Evolutionary conservation across 2,329 filamentous ascomycete species (phyloP).

Genomic region (Phoma herbarum): DNA sequence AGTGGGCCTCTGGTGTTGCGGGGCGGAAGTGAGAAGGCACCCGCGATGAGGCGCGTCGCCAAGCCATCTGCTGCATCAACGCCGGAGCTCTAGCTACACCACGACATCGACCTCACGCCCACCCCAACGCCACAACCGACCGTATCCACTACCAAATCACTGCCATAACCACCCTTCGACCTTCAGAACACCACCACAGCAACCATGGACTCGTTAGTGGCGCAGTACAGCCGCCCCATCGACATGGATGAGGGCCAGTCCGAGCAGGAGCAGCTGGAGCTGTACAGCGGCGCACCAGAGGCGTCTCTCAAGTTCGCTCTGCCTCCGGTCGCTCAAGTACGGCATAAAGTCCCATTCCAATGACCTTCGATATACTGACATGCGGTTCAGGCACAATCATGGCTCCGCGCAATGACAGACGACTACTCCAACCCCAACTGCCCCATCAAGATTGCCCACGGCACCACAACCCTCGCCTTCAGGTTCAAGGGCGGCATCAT

Average conservation of each 20-base stretch:
- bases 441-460: constrained; percentile 99
- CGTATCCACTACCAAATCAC: not conserved
- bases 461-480: constrained; percentile 97
- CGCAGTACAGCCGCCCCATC: constrained; percentile 85
- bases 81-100: constrained; percentile 31
- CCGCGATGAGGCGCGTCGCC: constrained; percentile 35
- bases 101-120: constrained; percentile 29
- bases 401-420: constrained; percentile 96
- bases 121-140: constrained; percentile 22
- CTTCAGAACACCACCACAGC: constrained; percentile 21
- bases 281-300: constrained; percentile 72
- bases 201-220: constrained; percentile 89
- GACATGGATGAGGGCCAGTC: constrained; percentile 76
- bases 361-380: constrained; percentile 5
- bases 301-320: constrained; percentile 94
- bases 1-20: not conserved
- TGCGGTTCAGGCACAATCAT: constrained; percentile 79
- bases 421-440: constrained; percentile 96
- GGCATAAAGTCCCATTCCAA: not conserved
- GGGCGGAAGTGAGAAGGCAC: constrained; percentile 28
- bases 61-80: constrained; percentile 27
- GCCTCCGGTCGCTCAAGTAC: constrained; percentile 88
- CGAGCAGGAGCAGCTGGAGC: constrained; percentile 77
- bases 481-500: constrained; percentile 98
- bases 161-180: constrained; percentile 3